phyloP scores from a whole-genome alignment of 805 yeast genomes.

The Candida manassasensis region DNA sequence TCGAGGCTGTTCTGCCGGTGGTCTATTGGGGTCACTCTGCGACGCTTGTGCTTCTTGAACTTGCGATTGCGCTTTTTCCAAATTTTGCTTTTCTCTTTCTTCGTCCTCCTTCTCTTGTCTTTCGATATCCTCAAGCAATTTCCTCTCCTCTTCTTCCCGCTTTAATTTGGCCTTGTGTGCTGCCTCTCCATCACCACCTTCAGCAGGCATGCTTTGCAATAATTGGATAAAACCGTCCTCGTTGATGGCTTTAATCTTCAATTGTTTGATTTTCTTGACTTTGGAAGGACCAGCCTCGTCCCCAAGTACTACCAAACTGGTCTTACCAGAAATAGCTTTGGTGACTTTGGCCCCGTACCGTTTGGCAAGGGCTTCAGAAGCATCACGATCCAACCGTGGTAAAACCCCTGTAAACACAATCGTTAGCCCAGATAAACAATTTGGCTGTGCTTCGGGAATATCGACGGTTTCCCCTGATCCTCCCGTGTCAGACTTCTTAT shows the following conservation, averaged over 20 bases:
- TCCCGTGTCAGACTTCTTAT: constrained; percentile 14
- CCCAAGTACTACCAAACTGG: constrained; percentile 86
- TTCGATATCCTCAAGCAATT: constrained; percentile 41
- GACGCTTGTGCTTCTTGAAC: not conserved
- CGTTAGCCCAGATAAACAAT: constrained; percentile 83
- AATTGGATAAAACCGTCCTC: constrained; percentile 82
- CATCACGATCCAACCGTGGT: constrained; percentile 73
- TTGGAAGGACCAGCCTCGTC: constrained; percentile 97
- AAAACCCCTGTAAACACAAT: constrained; percentile 91
- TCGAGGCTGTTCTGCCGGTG: constrained; percentile 18
- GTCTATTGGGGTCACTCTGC: constrained; percentile 6
- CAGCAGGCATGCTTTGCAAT: constrained; percentile 76
- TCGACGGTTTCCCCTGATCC: constrained; percentile 36
- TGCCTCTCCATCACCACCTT: constrained; percentile 81
- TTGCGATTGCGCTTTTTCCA: not conserved
- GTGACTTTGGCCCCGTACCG: constrained; percentile 90
- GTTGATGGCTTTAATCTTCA: constrained; percentile 73
- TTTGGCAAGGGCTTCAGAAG: constrained; percentile 72
- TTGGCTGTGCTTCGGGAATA: constrained; percentile 77
- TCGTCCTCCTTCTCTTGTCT: constrained; percentile 41
- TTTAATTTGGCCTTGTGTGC: constrained; percentile 73
- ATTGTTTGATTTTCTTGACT: constrained; percentile 68
- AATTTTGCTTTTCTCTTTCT: constrained; percentile 34
- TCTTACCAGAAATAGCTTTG: constrained; percentile 76
- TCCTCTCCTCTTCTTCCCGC: constrained; percentile 61